These are phyloP conservation scores for Camellia sinensis DNA, from an alignment of 148 eudicot genomes.

Conservation along the genomic window DNA sequence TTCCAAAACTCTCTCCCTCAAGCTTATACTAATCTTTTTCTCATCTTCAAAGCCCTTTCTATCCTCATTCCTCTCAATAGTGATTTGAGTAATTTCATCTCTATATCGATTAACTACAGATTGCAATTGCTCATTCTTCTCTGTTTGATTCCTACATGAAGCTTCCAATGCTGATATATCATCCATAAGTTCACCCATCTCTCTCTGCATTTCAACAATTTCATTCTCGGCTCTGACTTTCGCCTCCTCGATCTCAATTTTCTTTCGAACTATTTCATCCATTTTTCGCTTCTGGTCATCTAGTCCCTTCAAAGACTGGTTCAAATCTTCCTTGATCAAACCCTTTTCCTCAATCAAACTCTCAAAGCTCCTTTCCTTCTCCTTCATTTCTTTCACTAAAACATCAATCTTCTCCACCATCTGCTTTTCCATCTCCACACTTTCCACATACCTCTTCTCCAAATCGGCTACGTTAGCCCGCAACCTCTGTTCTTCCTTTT, in stretches of 20 bases:
- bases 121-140: slow-evolving; percentile 32
- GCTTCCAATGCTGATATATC: slow-evolving; percentile 33
- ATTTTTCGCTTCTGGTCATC: slow-evolving; percentile 33
- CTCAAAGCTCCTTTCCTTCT: slow-evolving; percentile 30
- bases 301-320: slow-evolving; percentile 26
- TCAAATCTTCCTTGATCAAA: slow-evolving; percentile 23
- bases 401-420: slow-evolving; percentile 24
- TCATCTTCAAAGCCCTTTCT: slow-evolving; percentile 40
- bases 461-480: slow-evolving; percentile 24
- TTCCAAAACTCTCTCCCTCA: slow-evolving; percentile 36
- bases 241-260: slow-evolving; percentile 35
- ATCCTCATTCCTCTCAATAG: slow-evolving; percentile 47
- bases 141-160: slow-evolving; percentile 18
- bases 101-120: slow-evolving; percentile 31
- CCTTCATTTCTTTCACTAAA: slow-evolving; percentile 40
- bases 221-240: slow-evolving; percentile 36
- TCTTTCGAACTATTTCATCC: slow-evolving; percentile 36
- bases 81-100: slow-evolving; percentile 29
- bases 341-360: slow-evolving; percentile 35
- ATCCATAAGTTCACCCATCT: slow-evolving; percentile 25
- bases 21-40: slow-evolving; percentile 32
- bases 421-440: slow-evolving; percentile 27
- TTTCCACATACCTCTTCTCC: slow-evolving; percentile 44
- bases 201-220: slow-evolving; percentile 34
- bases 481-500: slow-evolving; percentile 37